Base-by-base conservation (phyloP, 768 basidiomycete genomes). In the Podaxis carcinomalis region DNA sequence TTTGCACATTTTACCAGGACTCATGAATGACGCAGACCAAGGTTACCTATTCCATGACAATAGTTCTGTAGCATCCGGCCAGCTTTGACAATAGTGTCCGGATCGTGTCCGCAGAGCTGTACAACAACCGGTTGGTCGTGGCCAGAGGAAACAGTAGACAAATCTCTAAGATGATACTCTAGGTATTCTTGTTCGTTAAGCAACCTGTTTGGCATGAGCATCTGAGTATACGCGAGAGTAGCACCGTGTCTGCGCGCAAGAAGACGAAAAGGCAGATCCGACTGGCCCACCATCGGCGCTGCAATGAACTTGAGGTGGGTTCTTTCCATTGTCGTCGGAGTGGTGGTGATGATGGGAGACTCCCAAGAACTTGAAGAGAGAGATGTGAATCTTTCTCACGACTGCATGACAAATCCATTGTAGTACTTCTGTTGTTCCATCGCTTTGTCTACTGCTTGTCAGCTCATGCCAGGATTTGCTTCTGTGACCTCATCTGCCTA, bases 281-380 rank as follows among this genome's bases (percentile, higher is more conserved):
- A 90, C 68, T 91, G 90, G 61, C 89, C 86, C 60, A 92, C 82
- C 89, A 91, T 91, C 2, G 89, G 89, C 5, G 89, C 89, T 5
- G 86, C 78, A 56, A 90, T 80, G 59, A 72, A 77, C 23, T 71
- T 71, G 28, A 82, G 66, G 61, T 77, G 23, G 9, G 59, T 63
- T 13, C 32, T 47, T 32, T 67, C 51, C 66, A 71, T 68, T 51
- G 23, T 35, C 9, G 50, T 59, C 47, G 56, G 46, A 37, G 52
- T 21, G 28, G 47, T 27, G 56, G 23, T 57, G 58, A 39, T 47
- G 51, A 28, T 46, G 42, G 40, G 19, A 44, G 13, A n/a, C 2
- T 19, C 3, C 19, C 6, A 44, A n/a, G 40, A 19, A 5, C 19
- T 16, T 42, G 19, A 44, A 5, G 14, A 5, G 42, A 44, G 42